phyloP scores from a whole-genome alignment of 2,329 filamentous ascomycete genomes.

The Microdochium paspali region DNA sequence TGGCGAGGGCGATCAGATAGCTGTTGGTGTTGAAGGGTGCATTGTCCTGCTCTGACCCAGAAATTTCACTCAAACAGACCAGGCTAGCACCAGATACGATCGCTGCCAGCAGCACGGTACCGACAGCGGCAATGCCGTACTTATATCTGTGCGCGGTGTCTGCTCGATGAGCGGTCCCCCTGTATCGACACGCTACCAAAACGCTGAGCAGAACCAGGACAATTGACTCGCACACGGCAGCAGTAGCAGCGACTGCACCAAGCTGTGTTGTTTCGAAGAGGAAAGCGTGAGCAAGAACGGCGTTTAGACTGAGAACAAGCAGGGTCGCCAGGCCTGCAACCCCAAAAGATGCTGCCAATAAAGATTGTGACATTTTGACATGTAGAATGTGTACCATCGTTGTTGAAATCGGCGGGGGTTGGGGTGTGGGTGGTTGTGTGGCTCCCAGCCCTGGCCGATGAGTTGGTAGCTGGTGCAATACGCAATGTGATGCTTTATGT shows the following conservation, averaged over 20 bases:
- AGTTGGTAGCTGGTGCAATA: background rate
- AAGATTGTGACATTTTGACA: background rate
- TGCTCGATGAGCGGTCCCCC: background rate
- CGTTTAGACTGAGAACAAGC: background rate
- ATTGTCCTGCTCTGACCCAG: conserved; percentile 14
- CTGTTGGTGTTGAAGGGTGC: conserved; percentile 6
- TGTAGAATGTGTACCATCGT: background rate
- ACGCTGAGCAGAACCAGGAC: background rate
- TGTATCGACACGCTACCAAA: background rate
- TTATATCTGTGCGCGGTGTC: background rate
- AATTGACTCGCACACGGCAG: background rate
- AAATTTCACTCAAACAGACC: conserved; percentile 26
- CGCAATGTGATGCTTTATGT: too few relatives aligned
- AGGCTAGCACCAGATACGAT: conserved; percentile 16
- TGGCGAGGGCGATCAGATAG: conserved; percentile 33
- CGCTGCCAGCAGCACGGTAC: background rate
- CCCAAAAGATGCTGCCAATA: background rate
- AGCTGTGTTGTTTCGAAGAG: background rate
- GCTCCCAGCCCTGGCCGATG: background rate
- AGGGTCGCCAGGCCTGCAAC: background rate
- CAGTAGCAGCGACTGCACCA: background rate
- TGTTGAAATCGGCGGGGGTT: too few relatives aligned
- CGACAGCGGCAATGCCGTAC: background rate
- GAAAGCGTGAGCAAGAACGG: background rate
- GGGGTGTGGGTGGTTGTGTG: background rate